Evolutionary conservation across 2,329 filamentous ascomycete genomes (phyloP).

Genomic region (Botrytis paeoniae): DNA sequence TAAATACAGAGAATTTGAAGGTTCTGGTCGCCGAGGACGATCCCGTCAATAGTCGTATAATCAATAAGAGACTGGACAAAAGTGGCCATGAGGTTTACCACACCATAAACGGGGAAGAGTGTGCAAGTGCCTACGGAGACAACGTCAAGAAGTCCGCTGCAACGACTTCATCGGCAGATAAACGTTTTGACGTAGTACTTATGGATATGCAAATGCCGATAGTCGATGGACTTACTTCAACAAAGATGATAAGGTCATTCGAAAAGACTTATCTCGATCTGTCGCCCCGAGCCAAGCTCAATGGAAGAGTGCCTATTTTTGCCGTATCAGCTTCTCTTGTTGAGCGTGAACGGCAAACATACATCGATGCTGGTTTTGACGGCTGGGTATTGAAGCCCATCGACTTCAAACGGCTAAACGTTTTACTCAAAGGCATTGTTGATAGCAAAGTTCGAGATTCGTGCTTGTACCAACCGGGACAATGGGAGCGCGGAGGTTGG

Average conservation of each 20-base stretch:
- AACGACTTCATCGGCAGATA: background rate
- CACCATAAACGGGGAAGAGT: constrained; percentile 82
- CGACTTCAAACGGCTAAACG: constrained; percentile 70
- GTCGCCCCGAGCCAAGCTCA: constrained; percentile 56
- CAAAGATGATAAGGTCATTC: constrained; percentile 76
- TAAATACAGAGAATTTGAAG: constrained; percentile 36
- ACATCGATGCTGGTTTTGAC: constrained; percentile 78
- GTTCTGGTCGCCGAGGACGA: constrained; percentile 86
- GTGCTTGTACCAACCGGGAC: constrained; percentile 66
- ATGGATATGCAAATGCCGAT: constrained; percentile 99
- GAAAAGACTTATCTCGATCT: constrained; percentile 57
- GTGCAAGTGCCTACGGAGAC: constrained; percentile 67
- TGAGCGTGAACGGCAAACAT: constrained; percentile 65
- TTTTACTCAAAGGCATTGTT: constrained; percentile 67
- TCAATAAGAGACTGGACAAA: constrained; percentile 79
- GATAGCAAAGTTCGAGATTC: constrained; percentile 54
- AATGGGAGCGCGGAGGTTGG: constrained; percentile 88
- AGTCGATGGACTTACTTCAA: constrained; percentile 76
- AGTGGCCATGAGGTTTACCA: constrained; percentile 68
- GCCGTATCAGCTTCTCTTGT: constrained; percentile 81
- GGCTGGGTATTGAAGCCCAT: constrained; percentile 91
- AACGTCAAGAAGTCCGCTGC: constrained; percentile 41
- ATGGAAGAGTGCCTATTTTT: constrained; percentile 74
- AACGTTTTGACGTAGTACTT: constrained; percentile 71
- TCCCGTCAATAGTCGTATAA: constrained; percentile 78